A percentile compares a stretch with the other conserved stretches of the same genome.
These are phyloP conservation scores for Fusarium concolor DNA, from an alignment of 2,329 filamentous ascomycete genomes.

Conservation along the genomic window DNA sequence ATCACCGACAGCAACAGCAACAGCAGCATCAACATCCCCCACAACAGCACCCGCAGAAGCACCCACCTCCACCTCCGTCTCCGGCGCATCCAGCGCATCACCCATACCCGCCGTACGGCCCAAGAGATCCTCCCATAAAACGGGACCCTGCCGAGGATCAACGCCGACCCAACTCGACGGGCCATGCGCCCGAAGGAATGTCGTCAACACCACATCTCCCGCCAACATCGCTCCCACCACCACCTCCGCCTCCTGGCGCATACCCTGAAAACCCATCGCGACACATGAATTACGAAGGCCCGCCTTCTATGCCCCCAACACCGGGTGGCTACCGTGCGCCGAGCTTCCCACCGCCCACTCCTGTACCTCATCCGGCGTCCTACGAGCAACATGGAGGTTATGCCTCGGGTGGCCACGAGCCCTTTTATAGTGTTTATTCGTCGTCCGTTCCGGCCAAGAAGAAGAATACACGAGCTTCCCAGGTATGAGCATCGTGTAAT, in stretches of 20 bases:
- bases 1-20: constrained; percentile 52
- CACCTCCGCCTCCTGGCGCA: constrained; percentile 46
- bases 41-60: constrained; percentile 32
- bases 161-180: constrained; percentile 65
- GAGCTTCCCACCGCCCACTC: constrained; percentile 57
- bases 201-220: constrained; percentile 50
- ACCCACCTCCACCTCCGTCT: constrained; percentile 52
- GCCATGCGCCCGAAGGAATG: constrained; percentile 54
- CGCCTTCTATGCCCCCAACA: constrained; percentile 58
- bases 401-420: constrained; percentile 48
- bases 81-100: constrained; percentile 55
- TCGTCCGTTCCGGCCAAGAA: constrained; percentile 61
- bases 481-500: constrained; percentile 55
- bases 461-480: constrained; percentile 73
- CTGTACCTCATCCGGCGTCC: constrained; percentile 53
- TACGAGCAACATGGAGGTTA: constrained; percentile 54
- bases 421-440: constrained; percentile 57
- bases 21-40: constrained; percentile 37
- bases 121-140: constrained; percentile 67
- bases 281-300: constrained; percentile 66
- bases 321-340: constrained; percentile 57
- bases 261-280: constrained; percentile 62
- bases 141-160: constrained; percentile 65
- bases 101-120: constrained; percentile 58
- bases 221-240: constrained; percentile 48